A percentile compares a stretch with the other conserved stretches of the same genome.
Evolutionary conservation across 139 green algal genomes (phyloP).

Genomic region (Microglena sp.): DNA sequence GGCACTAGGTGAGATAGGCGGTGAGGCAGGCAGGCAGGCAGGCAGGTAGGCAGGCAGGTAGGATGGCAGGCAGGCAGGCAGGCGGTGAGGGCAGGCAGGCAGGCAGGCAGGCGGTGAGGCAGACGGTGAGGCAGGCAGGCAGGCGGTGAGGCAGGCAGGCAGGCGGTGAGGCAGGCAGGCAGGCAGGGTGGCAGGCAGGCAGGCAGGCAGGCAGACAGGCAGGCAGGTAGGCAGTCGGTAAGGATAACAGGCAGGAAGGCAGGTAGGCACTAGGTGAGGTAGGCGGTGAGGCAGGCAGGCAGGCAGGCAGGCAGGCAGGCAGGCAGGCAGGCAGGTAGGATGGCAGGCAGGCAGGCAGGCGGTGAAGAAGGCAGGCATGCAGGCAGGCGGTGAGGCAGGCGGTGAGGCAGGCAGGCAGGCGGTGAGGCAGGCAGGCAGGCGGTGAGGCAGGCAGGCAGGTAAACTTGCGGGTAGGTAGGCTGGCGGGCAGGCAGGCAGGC

Average conservation of each 20-base stretch:
- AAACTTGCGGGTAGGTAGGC: background rate
- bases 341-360: background rate
- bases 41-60: background rate
- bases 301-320: conserved; percentile 1
- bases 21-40: background rate
- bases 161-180: background rate
- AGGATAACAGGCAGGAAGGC: background rate
- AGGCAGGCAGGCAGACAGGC: background rate
- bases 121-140: background rate
- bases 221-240: background rate
- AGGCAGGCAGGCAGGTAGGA: background rate
- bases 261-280: background rate
- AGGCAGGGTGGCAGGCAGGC: background rate
- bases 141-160: background rate
- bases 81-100: background rate
- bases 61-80: background rate
- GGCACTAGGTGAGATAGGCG: background rate
- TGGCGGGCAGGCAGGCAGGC: background rate
- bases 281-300: background rate
- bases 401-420: background rate
- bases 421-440: background rate
- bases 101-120: background rate
- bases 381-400: background rate
- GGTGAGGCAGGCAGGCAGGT: background rate
- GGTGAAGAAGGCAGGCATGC: background rate